A percentile compares a stretch with the other conserved stretches of the same genome.
phyloP scores from a whole-genome alignment of 495 filamentous ascomycete species.

The Podospora pseudopauciseta region DNA sequence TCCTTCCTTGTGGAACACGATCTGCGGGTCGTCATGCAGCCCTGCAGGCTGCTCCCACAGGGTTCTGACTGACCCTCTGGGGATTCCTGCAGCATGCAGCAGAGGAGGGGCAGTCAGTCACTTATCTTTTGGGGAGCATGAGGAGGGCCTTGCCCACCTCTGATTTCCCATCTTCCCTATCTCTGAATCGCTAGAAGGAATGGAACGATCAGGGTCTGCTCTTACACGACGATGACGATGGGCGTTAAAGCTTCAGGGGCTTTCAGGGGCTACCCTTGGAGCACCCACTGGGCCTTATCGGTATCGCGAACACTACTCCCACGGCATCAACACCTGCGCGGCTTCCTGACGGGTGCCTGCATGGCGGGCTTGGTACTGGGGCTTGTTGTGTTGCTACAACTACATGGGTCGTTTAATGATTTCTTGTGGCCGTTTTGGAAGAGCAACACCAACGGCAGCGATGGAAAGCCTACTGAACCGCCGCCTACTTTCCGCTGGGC shows the following conservation, averaged over 20 bases:
- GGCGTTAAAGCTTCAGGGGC: not conserved
- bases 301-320: not conserved
- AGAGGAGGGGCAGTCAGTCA: not conserved
- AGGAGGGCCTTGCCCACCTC: not conserved
- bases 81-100: not conserved
- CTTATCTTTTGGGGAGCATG: not conserved
- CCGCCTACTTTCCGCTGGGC: slow-evolving; percentile 25
- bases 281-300: not conserved
- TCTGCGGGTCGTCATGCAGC: not conserved
- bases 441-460: not conserved
- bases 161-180: not conserved
- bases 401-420: not conserved
- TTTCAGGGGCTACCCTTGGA: not conserved
- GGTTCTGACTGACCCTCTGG: not conserved
- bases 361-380: not conserved
- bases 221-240: not conserved
- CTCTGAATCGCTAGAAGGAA: not conserved
- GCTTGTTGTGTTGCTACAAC: not conserved
- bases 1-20: not conserved
- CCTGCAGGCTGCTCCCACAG: no score
- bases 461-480: not conserved
- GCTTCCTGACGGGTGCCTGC: not conserved
- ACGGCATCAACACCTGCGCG: not conserved
- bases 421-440: not conserved
- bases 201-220: not conserved